Conservation (phyloP, 2,329 filamentous ascomycete genomes). For the Penicillium decumbens region DNA sequence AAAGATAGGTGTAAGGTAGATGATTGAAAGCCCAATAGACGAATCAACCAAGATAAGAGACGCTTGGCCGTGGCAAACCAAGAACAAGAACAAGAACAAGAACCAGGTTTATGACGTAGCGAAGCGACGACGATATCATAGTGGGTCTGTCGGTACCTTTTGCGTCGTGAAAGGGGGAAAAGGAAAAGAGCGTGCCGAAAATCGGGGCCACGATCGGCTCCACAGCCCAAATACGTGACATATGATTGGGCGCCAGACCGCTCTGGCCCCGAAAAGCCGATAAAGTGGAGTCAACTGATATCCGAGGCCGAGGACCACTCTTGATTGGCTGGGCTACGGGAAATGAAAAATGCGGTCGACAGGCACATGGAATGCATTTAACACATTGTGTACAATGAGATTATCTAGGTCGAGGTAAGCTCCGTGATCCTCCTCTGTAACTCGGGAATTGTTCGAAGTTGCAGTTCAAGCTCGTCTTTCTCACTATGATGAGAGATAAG, state of each 20-base stretch:
- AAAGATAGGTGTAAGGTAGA: neutral
- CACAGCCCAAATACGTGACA: neutral
- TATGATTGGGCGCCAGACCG: constrained; percentile 1
- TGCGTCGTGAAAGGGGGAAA: neutral
- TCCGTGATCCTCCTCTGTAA: constrained; percentile 80
- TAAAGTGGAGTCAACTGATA: neutral
- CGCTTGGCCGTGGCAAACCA: constrained; percentile 6
- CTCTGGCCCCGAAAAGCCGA: constrained; percentile 3
- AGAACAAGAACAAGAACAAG: constrained; percentile 10
- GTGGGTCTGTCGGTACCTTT: constrained; percentile 5
- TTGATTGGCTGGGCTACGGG: constrained; percentile 8
- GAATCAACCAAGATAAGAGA: neutral
- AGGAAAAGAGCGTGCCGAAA: neutral
- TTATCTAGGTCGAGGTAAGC: constrained; percentile 51
- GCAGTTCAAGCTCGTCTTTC: constrained; percentile 85
- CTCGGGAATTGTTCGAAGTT: constrained; percentile 79
- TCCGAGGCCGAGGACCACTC: constrained; percentile 4
- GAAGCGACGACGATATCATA: constrained; percentile 10
- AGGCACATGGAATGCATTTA: neutral
- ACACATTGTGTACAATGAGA: neutral
- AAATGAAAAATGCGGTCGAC: neutral
- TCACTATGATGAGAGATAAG: constrained; percentile 49
- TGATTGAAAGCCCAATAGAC: neutral
- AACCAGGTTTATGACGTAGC: constrained; percentile 15
- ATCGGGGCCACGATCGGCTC: neutral